These are phyloP conservation scores for Aspergillus unguis DNA, from an alignment of 2,329 filamentous ascomycete genomes.

Conservation along the genomic window DNA sequence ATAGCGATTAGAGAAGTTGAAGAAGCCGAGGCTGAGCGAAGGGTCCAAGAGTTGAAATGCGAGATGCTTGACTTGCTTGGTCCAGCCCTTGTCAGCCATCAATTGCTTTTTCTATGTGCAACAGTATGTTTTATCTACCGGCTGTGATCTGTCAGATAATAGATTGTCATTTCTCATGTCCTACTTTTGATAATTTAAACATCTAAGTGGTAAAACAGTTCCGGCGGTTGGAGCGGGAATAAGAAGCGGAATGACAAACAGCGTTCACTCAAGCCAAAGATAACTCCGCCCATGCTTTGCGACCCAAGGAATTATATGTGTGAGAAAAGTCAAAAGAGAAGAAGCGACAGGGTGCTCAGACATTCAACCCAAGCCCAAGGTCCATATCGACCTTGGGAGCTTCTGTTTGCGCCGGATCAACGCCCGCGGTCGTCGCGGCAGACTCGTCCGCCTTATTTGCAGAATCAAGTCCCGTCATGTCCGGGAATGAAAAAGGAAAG, in stretches of 20 bases:
- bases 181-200: conserved; percentile 11
- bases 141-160: no score
- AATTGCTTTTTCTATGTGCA: neutral
- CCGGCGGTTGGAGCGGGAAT: neutral
- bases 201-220: conserved; percentile 10
- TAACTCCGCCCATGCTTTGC: conserved; percentile 4
- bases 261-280: neutral
- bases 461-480: conserved; percentile 16
- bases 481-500: conserved; percentile 17
- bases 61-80: conserved; percentile 12
- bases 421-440: neutral
- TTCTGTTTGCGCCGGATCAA: conserved; percentile 14
- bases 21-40: neutral
- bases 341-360: neutral
- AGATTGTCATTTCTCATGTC: conserved; percentile 13
- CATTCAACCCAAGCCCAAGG: conserved; percentile 17
- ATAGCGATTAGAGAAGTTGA: neutral
- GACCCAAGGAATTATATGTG: neutral
- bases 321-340: neutral
- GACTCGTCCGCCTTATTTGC: conserved; percentile 16
- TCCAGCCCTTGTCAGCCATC: neutral
- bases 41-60: neutral
- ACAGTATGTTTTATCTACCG: neutral
- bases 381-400: conserved; percentile 20
- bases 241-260: conserved; percentile 1